Evolutionary conservation across 1,139 yeast species (phyloP).

Genomic region (Pichia sp.): DNA sequence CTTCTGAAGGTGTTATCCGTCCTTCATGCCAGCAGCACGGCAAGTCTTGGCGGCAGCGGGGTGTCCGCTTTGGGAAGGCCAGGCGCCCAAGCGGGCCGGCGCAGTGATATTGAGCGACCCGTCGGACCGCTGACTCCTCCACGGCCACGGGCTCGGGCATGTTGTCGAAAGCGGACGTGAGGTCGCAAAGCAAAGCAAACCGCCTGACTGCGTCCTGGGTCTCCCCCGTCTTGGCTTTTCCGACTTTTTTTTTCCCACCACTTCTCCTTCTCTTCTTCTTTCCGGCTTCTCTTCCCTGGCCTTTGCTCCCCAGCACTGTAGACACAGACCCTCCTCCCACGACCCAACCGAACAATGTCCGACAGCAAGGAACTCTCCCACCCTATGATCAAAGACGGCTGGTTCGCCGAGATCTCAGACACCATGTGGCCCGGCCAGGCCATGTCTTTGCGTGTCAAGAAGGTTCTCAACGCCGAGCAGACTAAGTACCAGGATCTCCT

Average conservation of each 20-base stretch:
- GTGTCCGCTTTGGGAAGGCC: background rate
- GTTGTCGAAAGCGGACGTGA: background rate
- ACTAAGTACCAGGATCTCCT: constrained; percentile 82
- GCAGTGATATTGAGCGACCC: background rate
- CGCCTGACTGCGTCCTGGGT: background rate
- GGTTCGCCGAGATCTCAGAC: constrained; percentile 26
- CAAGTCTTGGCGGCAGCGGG: background rate
- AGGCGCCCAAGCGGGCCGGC: background rate
- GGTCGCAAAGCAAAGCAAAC: too few relatives aligned
- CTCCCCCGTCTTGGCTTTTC: background rate
- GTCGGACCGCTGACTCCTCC: too few relatives aligned
- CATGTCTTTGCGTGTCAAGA: constrained; percentile 74
- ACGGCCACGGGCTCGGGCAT: background rate
- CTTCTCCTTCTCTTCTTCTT: background rate
- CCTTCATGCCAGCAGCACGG: background rate
- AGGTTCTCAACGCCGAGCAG: constrained; percentile 66
- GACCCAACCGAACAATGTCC: background rate
- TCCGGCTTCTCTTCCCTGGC: background rate
- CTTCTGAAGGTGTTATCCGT: background rate
- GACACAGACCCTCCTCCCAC: background rate
- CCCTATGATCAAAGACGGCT: constrained; percentile 25
- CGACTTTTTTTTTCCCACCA: background rate
- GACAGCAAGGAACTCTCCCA: constrained; percentile 14
- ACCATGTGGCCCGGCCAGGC: constrained; percentile 78
- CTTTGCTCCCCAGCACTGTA: background rate